Base-by-base conservation (phyloP, 345 rosid species). In the Mercurialis annua region DNA sequence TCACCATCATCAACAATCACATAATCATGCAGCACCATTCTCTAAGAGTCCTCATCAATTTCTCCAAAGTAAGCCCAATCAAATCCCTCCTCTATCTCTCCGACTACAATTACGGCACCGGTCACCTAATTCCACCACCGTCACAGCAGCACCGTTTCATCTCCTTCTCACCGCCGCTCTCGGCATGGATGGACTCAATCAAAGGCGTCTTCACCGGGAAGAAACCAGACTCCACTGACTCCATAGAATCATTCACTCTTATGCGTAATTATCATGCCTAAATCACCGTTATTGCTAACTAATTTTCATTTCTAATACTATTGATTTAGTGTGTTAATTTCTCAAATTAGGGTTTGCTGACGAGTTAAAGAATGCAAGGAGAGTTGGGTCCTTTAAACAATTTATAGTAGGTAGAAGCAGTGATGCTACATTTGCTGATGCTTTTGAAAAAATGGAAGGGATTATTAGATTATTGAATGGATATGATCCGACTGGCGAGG, bases 391-490 rank as follows among this genome's bases (percentile, higher is more conserved):
- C 4, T 89, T 89, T 53, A 89, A 94, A 82, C 80, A 89, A 46
- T 89, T 80, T 72, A 73, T 94, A 3, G 90, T 86, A 17, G 96
- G 99, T 50, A 77, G 97, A 66, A 87, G 93, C 75, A 94, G 99
- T 16, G 89, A 87, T 27, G 95, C 89, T 10, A 89, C 99, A 0
- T 91, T 89, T 77, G 63, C 87, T 0, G 88, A 87, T 29, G 85
- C 92, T 26, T 94, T 94, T 42, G 89, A 83, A 82, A 94, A 86
- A 75, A 92, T 87, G 73, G 96, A 91, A 73, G 85, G 89, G 7
- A 77, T 94, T 31, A 76, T 94, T 80, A 77, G 95, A 31, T 87
- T 73, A 49, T 92, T 94, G 7, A 88, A 86, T 68, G 84, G 82
- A 60, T 78, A 75, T 64, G 96, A 91, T 74, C 82, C 82, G 46